A percentile compares a stretch with the other conserved stretches of the same genome.
These are phyloP conservation scores for Melanomma pulvis-pyrius DNA, from an alignment of 495 filamentous ascomycete genomes.

Conservation along the genomic window DNA sequence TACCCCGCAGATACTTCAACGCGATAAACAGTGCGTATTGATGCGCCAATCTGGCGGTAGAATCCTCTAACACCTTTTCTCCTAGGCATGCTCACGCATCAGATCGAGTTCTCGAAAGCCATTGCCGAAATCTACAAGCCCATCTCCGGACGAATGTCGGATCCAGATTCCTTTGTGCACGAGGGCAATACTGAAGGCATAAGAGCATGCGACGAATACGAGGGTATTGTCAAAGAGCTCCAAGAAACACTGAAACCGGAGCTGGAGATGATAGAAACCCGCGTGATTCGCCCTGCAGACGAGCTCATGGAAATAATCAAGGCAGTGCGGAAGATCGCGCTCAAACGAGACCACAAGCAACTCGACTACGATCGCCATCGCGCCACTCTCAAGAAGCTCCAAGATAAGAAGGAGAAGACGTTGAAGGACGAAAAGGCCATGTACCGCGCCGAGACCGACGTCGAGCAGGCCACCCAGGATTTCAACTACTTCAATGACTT, in stretches of 20 bases:
- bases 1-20: slow-evolving; percentile 68
- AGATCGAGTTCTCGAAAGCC: slow-evolving; percentile 97
- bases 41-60: background rate
- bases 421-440: slow-evolving; percentile 96
- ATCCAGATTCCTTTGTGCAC: slow-evolving; percentile 77
- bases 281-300: slow-evolving; percentile 90
- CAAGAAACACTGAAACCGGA: slow-evolving; percentile 87
- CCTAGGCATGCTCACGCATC: slow-evolving; percentile 88
- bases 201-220: slow-evolving; percentile 93
- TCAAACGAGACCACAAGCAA: slow-evolving; percentile 96
- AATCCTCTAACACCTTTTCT: slow-evolving; percentile 3
- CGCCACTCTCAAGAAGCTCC: slow-evolving; percentile 82
- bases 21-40: slow-evolving; percentile 78
- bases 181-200: slow-evolving; percentile 96
- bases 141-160: slow-evolving; percentile 92
- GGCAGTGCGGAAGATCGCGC: slow-evolving; percentile 81
- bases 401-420: slow-evolving; percentile 96
- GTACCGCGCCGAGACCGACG: slow-evolving; percentile 92
- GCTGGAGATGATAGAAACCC: slow-evolving; percentile 93
- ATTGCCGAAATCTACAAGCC: slow-evolving; percentile 97
- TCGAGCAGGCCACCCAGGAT: slow-evolving; percentile 90
- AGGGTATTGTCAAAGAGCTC: slow-evolving; percentile 85
- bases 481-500: slow-evolving; percentile 97
- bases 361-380: slow-evolving; percentile 91
- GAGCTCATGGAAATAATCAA: slow-evolving; percentile 95